Conservation (phyloP, 177 flowering plant genomes). For the Vitis hybrid region DNA sequence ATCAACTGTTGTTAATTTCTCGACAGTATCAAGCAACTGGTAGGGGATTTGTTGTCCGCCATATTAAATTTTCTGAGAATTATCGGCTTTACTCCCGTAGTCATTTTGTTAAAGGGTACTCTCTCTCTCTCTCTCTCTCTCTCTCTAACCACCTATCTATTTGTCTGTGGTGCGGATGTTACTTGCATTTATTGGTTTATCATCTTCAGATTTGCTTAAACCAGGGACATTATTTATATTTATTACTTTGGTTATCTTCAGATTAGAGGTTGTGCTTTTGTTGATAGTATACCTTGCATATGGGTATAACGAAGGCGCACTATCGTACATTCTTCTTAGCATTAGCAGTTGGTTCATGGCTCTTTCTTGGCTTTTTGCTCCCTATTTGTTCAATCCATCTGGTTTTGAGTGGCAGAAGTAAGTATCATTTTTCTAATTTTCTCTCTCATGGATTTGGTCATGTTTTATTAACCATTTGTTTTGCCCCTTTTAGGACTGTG, state of each 20-base stretch:
- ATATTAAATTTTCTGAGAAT: slow-evolving; percentile 92
- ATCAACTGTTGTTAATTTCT: slow-evolving; percentile 9
- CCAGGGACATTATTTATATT: not conserved
- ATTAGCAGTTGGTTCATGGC: slow-evolving; percentile 99
- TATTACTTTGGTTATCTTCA: slow-evolving; percentile 25
- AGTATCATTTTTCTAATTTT: slow-evolving; percentile 15
- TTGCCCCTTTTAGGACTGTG: slow-evolving; percentile 57
- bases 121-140: slow-evolving; percentile 24
- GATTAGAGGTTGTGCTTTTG: slow-evolving; percentile 83
- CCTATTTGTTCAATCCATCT: slow-evolving; percentile 95
- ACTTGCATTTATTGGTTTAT: not conserved
- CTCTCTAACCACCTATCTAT: slow-evolving; percentile 2
- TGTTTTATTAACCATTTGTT: not conserved
- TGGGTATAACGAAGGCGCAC: slow-evolving; percentile 75
- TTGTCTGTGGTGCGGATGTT: not conserved
- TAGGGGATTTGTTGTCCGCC: slow-evolving; percentile 97
- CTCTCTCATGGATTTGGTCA: not conserved
- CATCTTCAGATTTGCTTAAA: not conserved
- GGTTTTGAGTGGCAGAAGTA: slow-evolving; percentile 99
- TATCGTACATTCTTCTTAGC: slow-evolving; percentile 72
- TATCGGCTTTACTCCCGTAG: slow-evolving; percentile 97
- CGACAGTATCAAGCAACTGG: slow-evolving; percentile 97
- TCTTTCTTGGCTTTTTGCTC: slow-evolving; percentile 95
- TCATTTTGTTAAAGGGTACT: slow-evolving; percentile 96
- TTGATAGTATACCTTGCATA: slow-evolving; percentile 80